Evolutionary conservation across 1,284 basidiomycete genomes (phyloP).

Genomic region (Apiotrichum sp.): DNA sequence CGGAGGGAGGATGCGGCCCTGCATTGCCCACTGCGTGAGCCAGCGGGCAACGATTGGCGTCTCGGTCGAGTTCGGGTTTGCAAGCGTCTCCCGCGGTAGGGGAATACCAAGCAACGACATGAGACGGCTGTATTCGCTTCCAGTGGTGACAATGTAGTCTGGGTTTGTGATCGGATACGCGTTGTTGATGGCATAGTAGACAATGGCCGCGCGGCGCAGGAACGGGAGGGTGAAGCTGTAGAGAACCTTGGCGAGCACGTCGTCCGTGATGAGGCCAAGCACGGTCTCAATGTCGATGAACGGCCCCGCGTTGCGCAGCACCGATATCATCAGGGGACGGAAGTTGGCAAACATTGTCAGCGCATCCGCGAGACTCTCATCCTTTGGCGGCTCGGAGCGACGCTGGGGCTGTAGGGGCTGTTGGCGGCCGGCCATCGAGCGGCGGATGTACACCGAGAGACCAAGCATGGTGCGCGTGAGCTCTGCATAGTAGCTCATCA

Average conservation of each 20-base stretch:
- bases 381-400: slow-evolving; percentile 46
- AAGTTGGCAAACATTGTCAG: slow-evolving; percentile 32
- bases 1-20: slow-evolving; percentile 50
- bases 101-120: slow-evolving; percentile 72
- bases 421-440: slow-evolving; percentile 28
- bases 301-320: slow-evolving; percentile 38
- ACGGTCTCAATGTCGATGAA: slow-evolving; percentile 35
- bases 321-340: slow-evolving; percentile 45
- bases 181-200: slow-evolving; percentile 66
- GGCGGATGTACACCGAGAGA: slow-evolving; percentile 51
- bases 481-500: slow-evolving; percentile 80
- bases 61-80: slow-evolving; percentile 61
- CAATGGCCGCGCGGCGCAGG: slow-evolving; percentile 80
- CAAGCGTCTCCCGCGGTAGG: slow-evolving; percentile 61
- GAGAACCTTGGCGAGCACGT: slow-evolving; percentile 67
- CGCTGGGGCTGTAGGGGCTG: slow-evolving; percentile 20
- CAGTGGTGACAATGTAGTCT: slow-evolving; percentile 49
- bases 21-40: slow-evolving; percentile 45
- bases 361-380: slow-evolving; percentile 29
- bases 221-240: slow-evolving; percentile 90
- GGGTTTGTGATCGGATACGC: slow-evolving; percentile 54
- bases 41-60: slow-evolving; percentile 42
- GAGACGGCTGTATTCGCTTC: slow-evolving; percentile 68
- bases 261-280: slow-evolving; percentile 37
- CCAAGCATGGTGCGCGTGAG: slow-evolving; percentile 77